Conservation (phyloP, 129 eudicot species). For the Oenanthe sinensis region DNA sequence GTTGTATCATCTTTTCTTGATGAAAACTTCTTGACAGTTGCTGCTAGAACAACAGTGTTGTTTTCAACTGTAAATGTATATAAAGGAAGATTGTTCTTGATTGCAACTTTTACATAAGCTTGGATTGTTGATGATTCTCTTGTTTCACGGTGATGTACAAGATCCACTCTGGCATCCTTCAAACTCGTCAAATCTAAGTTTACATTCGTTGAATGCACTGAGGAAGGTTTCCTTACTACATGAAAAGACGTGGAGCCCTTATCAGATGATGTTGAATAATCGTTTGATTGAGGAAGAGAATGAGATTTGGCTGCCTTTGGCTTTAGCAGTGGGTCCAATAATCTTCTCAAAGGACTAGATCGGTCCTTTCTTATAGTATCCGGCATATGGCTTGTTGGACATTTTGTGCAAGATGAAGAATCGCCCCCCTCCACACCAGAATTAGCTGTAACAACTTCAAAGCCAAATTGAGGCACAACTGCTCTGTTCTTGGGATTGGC, state of each 20-base stretch:
- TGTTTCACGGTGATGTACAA: slow-evolving; percentile 14
- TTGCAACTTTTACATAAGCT: slow-evolving; percentile 68
- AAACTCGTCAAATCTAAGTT: slow-evolving; percentile 22
- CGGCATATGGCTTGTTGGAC: slow-evolving; percentile 23
- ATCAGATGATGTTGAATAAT: slow-evolving; percentile 10
- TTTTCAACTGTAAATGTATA: slow-evolving; percentile 78
- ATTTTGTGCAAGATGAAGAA: slow-evolving; percentile 16
- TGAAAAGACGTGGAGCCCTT: slow-evolving; percentile 4
- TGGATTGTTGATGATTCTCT: slow-evolving; percentile 41
- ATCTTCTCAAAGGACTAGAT: slow-evolving; percentile 76
- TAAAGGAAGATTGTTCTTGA: slow-evolving; percentile 67
- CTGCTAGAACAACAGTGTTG: slow-evolving; percentile 53
- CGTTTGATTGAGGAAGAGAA: slow-evolving; percentile 8
- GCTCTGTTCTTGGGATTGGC: slow-evolving; percentile 19
- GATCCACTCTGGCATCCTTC: slow-evolving; percentile 8
- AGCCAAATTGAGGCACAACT: not conserved
- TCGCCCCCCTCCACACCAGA: not conserved
- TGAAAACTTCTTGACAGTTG: slow-evolving; percentile 49
- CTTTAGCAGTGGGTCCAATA: slow-evolving; percentile 61
- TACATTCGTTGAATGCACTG: slow-evolving; percentile 3
- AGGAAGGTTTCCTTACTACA: not conserved
- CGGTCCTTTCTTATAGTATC: slow-evolving; percentile 24
- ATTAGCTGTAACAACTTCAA: not conserved
- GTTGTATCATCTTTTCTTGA: slow-evolving; percentile 25
- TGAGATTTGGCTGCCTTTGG: slow-evolving; percentile 11